Conservation (phyloP, 441 rosid species). For the Croton setiger region DNA sequence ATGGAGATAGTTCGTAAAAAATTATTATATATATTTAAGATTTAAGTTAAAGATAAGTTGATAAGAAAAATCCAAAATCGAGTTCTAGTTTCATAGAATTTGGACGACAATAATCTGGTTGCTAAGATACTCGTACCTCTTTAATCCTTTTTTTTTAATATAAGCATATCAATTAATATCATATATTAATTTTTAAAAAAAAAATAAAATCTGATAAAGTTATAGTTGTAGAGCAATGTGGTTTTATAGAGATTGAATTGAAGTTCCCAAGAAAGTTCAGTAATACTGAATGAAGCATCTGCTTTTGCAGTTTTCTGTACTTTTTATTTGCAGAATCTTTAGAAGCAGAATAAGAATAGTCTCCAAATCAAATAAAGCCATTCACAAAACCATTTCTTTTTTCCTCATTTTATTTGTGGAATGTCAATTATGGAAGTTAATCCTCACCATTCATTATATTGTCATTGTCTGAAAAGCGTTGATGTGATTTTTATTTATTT, state of each 20-base stretch:
- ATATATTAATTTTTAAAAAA: too few relatives aligned
- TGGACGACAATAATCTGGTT: constrained; percentile 20
- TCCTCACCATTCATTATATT: too few relatives aligned
- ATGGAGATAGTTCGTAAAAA: too few relatives aligned
- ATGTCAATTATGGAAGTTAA: too few relatives aligned
- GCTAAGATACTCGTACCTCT: constrained; percentile 4
- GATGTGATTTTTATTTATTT: too few relatives aligned
- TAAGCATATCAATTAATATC: too few relatives aligned
- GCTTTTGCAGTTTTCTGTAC: constrained; percentile 22
- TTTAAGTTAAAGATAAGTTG: constrained; percentile 5
- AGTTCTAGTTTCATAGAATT: not conserved
- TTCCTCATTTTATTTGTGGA: too few relatives aligned
- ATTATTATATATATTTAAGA: too few relatives aligned
- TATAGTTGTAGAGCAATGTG: too few relatives aligned
- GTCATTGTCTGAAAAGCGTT: too few relatives aligned
- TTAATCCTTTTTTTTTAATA: not conserved
- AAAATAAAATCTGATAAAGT: not conserved
- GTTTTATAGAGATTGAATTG: constrained; percentile 8
- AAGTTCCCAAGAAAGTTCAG: constrained; percentile 18
- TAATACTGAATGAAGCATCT: constrained; percentile 14
- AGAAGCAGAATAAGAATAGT: not conserved
- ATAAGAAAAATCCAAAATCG: constrained; percentile 2
- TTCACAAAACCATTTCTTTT: not conserved
- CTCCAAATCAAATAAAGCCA: not conserved
- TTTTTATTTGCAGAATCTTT: not conserved